Conservation (phyloP, 129 eudicot species). For the Saussurea involucrata region DNA sequence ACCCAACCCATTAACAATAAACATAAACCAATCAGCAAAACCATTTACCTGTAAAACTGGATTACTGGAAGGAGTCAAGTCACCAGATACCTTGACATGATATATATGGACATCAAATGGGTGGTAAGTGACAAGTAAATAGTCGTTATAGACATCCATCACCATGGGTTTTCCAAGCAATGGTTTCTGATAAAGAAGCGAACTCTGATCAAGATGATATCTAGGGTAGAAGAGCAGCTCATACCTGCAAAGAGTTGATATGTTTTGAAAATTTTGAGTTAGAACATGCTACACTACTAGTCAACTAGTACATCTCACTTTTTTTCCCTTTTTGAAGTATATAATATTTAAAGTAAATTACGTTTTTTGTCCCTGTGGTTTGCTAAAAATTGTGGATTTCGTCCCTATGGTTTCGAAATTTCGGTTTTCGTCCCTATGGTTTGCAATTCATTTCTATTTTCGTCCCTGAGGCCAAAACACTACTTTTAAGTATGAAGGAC, state of each 20-base stretch:
- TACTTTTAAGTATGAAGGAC: no score
- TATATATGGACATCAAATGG: conserved; percentile 93
- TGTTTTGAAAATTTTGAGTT: background rate
- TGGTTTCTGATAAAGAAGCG: conserved; percentile 75
- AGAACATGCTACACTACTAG: background rate
- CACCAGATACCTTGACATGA: conserved; percentile 81
- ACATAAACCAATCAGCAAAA: conserved; percentile 1
- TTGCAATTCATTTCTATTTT: no score
- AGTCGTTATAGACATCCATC: conserved; percentile 93
- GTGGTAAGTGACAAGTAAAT: conserved; percentile 89
- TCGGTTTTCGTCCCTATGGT: no score
- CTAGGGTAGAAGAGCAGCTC: conserved; percentile 94
- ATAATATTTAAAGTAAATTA: background rate
- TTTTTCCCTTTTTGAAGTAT: background rate
- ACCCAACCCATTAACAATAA: no score
- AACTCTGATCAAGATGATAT: conserved; percentile 96
- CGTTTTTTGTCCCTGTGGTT: no score
- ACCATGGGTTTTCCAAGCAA: conserved; percentile 86
- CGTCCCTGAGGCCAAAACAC: no score
- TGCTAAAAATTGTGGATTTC: no score
- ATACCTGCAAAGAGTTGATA: conserved; percentile 56
- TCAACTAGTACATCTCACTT: background rate
- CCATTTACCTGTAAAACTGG: conserved; percentile 73
- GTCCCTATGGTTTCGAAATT: no score
- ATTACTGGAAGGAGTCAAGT: conserved; percentile 77